Evolutionary conservation across 805 yeast species (phyloP).

Genomic region (Ogataea ganodermae): DNA sequence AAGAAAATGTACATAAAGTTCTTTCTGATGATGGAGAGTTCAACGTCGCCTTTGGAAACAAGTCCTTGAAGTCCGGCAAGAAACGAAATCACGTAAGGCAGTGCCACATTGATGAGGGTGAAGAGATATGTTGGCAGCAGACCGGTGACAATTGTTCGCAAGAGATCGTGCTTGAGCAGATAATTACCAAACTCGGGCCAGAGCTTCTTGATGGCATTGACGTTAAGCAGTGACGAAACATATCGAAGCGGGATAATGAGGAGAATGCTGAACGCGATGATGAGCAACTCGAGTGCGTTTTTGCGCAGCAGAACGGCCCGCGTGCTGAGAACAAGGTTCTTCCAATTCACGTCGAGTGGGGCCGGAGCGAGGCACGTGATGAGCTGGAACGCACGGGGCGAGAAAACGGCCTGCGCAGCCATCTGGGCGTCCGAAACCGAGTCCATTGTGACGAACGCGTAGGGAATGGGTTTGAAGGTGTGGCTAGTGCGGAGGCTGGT

Average conservation of each 20-base stretch:
- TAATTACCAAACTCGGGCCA: conserved; percentile 63
- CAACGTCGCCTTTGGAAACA: conserved; percentile 58
- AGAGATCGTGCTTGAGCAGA: conserved; percentile 50
- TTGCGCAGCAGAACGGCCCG: conserved; percentile 38
- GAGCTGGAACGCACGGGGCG: conserved; percentile 82
- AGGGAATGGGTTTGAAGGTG: conserved; percentile 43
- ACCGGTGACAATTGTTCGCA: conserved; percentile 60
- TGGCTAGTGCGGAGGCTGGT: conserved; percentile 31
- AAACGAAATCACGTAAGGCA: conserved; percentile 58
- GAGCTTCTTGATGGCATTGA: conserved; percentile 54
- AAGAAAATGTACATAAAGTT: conserved; percentile 62
- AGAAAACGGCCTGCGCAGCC: conserved; percentile 94
- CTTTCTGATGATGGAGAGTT: conserved; percentile 56
- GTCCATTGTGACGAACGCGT: conserved; percentile 86
- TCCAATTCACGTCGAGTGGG: conserved; percentile 93
- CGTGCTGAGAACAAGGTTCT: conserved; percentile 46
- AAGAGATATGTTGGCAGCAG: conserved; percentile 62
- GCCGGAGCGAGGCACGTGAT: conserved; percentile 92
- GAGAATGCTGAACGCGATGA: conserved; percentile 50
- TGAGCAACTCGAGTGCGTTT: conserved; percentile 38
- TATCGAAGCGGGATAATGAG: conserved; percentile 58
- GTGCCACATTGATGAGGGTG: conserved; percentile 50
- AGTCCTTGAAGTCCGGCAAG: conserved; percentile 54
- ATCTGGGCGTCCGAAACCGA: conserved; percentile 94
- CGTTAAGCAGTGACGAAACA: conserved; percentile 56